Evolutionary conservation across 2,329 filamentous ascomycete species (phyloP), one percentile per base, ranked within the genome.

Genomic region (Colletotrichum sp.): DNA sequence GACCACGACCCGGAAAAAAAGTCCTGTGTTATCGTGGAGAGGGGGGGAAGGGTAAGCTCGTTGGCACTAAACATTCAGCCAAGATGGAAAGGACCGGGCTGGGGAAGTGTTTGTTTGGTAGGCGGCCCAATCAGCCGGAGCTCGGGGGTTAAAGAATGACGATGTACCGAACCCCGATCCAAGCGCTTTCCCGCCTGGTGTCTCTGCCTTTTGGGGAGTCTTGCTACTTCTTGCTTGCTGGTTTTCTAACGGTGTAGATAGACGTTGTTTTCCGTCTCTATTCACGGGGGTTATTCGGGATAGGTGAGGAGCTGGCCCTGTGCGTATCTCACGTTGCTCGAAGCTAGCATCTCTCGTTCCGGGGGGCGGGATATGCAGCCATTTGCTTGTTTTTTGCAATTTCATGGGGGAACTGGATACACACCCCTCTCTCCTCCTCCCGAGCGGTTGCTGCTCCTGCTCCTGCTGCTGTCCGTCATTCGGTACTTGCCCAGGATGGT

Each of bases 111-210:
- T 12, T 12, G 39, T n/a, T 57, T 28, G 32, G 69, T 55, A 71
- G 34, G 69, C 69, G 69, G 36, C 49, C 57, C 71, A 73, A 73
- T 70, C 71, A 73, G 57, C 69, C 60, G 28, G 44, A 24, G 39
- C 39, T 49, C 39, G 39, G 39, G 39, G 39, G 16, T n/a, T 44
- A 9, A 18, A 44, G 36, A 44, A 44, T n/a, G 39, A 49, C 39
- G 39, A 49, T 49, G 39, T 49, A n/a, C 39, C 39, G 39, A 49
- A 49, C 39, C 18, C 39, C 39, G 39, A 49, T 49, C 39, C 18
- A 49, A 49, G 55, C 28, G 26, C 26, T 57, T 57, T 16, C 21
- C 52, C 52, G 21, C 52, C 21, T 28, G 52, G 10, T 21, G n/a
- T 57, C 24, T 34, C 32, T 34, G 32, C 12, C 12, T 34, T 34